phyloP scores from a whole-genome alignment of 768 basidiomycete genomes.

The Paxillus involutus region DNA sequence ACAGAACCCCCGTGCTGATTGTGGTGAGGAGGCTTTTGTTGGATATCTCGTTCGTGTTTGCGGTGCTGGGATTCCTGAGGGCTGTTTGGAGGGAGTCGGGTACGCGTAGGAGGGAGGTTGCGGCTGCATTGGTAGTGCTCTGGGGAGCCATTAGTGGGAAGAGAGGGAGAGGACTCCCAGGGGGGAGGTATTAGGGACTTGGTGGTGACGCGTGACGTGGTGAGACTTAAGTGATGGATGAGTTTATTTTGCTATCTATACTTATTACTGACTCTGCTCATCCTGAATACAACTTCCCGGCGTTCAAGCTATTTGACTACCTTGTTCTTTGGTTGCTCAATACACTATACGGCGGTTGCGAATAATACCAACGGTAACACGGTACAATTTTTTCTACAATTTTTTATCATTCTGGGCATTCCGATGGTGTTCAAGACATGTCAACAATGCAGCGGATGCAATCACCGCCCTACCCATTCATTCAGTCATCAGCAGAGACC shows the following conservation, averaged over 20 bases:
- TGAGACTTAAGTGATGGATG: not conserved
- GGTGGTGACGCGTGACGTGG: not conserved
- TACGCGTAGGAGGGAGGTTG: constrained; percentile 67
- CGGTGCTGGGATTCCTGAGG: constrained; percentile 57
- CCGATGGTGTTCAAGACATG: constrained; percentile 54
- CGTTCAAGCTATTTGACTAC: not conserved
- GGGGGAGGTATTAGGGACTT: constrained; percentile 27
- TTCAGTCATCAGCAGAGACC: constrained; percentile 27
- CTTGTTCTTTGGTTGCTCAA: not conserved
- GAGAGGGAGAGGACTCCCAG: constrained; percentile 52
- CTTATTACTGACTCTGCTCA: constrained; percentile 2
- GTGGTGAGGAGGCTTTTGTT: constrained; percentile 74
- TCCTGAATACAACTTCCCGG: not conserved
- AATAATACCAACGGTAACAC: not conserved
- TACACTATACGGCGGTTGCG: not conserved
- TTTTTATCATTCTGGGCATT: not conserved
- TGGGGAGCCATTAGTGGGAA: constrained; percentile 72
- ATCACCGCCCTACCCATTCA: constrained; percentile 51
- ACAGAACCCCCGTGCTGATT: constrained; percentile 63
- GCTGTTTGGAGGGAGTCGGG: constrained; percentile 68
- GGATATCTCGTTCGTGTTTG: constrained; percentile 74
- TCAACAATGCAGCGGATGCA: constrained; percentile 96
- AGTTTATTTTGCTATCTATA: constrained; percentile 12
- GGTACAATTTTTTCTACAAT: constrained; percentile 5
- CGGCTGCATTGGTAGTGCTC: constrained; percentile 59